Evolutionary conservation across 257 asterid species (phyloP), one percentile per base, ranked within the genome.

Genomic region (Hygrophila difformis): DNA sequence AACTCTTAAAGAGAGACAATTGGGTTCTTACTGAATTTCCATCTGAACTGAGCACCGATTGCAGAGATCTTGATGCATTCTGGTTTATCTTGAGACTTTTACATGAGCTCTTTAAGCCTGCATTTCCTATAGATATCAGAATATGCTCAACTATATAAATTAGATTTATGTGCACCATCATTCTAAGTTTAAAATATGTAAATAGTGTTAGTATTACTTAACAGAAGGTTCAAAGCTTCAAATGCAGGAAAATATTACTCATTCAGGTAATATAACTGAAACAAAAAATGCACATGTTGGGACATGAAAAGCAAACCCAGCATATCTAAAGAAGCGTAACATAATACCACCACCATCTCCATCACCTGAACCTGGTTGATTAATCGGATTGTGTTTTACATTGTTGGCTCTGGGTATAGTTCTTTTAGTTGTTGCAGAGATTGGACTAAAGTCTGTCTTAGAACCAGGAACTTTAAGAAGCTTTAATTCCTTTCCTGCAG

Each of bases 361-460:
- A n/a, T n/a, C n/a, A n/a, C n/a, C n/a, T n/a, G n/a, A n/a, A 87
- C 93, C 95, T 65, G 80, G 72, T 66, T 65, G 77, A 56, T 70
- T 35, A 49, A 59, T 60, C 66, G 72, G 91, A 50, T 63, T 67
- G 66, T 76, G 76, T 62, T 65, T 76, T 58, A 51, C 60, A 37
- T 49, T 39, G 63, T 62, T 73, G 15, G 62, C 59, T 47, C 72
- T 59, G 42, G 57, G 76, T 45, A 66, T 45, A 35, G 55, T 49
- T 55, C 64, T 68, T 60, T 62, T 69, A 53, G 64, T 53, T 53
- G 75, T 24, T 56, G 69, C 53, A 61, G 62, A 58, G 51, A 51
- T 22, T 40, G 78, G 66, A 60, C 60, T 72, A 51, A 59, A 50
- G 44, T 72, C 57, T 52, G 93, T 64, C 73, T 67, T 84, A 45